Evolutionary conservation across 768 basidiomycete genomes (phyloP).

Genomic region (Leccinum subtestaceum): DNA sequence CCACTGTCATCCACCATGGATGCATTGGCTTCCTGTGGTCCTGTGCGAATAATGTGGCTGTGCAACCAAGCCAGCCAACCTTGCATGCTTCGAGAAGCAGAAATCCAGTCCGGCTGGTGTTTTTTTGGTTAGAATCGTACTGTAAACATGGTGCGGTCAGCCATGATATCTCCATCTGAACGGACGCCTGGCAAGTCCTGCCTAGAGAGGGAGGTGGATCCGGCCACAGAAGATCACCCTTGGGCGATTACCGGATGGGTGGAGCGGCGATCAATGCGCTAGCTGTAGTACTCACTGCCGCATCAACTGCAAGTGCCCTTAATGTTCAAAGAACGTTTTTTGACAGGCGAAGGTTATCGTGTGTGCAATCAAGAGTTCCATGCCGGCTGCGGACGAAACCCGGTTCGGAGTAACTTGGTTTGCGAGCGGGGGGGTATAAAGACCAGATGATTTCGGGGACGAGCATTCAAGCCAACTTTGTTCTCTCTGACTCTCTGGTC

Average conservation of each 20-base stretch:
- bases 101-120: neutral
- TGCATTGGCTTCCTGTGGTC: neutral
- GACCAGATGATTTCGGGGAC: too few species aligned
- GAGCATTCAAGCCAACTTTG: neutral
- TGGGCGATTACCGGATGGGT: too few species aligned
- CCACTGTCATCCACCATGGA: neutral
- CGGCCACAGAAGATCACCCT: neutral
- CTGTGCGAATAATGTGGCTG: neutral
- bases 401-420: neutral
- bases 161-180: neutral
- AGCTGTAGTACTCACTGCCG: too few species aligned
- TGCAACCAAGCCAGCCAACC: neutral
- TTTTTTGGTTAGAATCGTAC: neutral
- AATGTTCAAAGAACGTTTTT: neutral
- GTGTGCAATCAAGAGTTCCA: neutral
- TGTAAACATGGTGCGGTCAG: neutral
- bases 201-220: neutral
- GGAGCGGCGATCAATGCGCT: too few species aligned
- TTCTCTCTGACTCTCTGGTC: neutral
- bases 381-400: neutral
- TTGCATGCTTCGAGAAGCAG: neutral
- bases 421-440: slow-evolving; percentile 9
- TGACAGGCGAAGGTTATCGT: neutral
- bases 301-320: too few species aligned
- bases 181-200: neutral